These are phyloP conservation scores for Neocucurbitaria cava DNA, from an alignment of 2,329 filamentous ascomycete species.

Conservation along the genomic window DNA sequence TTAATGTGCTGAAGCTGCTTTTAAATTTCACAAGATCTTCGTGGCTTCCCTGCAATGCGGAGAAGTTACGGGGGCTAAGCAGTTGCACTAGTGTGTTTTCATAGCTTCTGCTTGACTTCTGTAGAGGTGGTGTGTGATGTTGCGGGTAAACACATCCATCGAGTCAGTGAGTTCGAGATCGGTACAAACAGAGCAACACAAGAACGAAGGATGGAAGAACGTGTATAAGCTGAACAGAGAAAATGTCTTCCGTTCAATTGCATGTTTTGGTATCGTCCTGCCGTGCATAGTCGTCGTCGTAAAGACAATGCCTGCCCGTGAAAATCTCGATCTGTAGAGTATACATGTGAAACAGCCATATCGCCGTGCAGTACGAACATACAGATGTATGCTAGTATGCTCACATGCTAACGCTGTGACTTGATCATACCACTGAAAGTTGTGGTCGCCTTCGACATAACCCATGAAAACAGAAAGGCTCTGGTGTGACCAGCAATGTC, in stretches of 20 bases:
- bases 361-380: neutral
- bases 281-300: neutral
- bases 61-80: neutral
- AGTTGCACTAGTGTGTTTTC: no score
- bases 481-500: neutral
- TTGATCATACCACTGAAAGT: neutral
- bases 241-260: neutral
- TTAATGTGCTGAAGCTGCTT: no score
- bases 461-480: neutral
- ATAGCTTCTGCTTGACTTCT: neutral
- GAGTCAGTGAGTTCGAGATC: neutral
- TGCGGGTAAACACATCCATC: neutral
- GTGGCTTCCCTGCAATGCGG: neutral
- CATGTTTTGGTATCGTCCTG: neutral
- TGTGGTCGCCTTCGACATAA: neutral
- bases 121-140: neutral
- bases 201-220: neutral
- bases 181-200: neutral
- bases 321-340: neutral
- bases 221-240: neutral
- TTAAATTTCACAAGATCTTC: no score
- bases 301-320: neutral
- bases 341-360: neutral
- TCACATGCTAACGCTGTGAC: neutral
- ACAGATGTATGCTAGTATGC: neutral